A percentile compares a stretch with the other conserved stretches of the same genome.
phyloP scores from a whole-genome alignment of 495 filamentous ascomycete species.

The Thozetella sp. region DNA sequence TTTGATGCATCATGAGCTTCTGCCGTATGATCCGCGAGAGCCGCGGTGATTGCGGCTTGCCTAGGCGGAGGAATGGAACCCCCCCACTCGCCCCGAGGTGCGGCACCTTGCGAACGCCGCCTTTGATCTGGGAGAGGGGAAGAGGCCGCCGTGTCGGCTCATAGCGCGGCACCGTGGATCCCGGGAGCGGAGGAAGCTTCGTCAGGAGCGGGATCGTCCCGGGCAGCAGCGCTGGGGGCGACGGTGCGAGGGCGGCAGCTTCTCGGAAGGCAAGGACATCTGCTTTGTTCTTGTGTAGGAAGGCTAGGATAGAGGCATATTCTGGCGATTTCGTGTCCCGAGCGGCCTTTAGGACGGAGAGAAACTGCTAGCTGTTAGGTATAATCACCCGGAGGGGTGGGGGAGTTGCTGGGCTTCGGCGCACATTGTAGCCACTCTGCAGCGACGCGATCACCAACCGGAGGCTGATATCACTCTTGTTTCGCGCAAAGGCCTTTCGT shows the following conservation, averaged over 20 bases:
- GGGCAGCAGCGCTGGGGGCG: conserved; percentile 5
- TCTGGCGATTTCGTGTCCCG: conserved; percentile 14
- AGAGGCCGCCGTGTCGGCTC: conserved; percentile 40
- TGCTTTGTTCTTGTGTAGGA: conserved; percentile 30
- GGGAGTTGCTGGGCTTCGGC: conserved; percentile 13
- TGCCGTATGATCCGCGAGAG: conserved; percentile 59
- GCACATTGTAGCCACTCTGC: conserved; percentile 68
- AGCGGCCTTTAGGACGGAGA: conserved; percentile 18
- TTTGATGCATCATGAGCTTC: conserved; percentile 40
- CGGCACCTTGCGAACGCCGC: conserved; percentile 61
- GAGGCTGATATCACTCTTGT: conserved; percentile 54
- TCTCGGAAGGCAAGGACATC: conserved; percentile 18
- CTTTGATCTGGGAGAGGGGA: conserved; percentile 38
- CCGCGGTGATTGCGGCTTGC: conserved; percentile 65
- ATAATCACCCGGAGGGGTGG: conserved; percentile 3
- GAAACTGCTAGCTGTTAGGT: conserved; percentile 9
- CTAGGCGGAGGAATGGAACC: conserved; percentile 70
- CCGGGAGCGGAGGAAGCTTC: conserved; percentile 20
- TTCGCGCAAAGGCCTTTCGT: conserved; percentile 59
- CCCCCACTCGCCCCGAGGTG: conserved; percentile 53
- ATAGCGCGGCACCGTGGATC: conserved; percentile 39
- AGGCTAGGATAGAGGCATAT: conserved; percentile 26
- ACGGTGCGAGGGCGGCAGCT: conserved; percentile 7
- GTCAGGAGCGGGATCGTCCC: conserved; percentile 29
- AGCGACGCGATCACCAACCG: conserved; percentile 56